These are phyloP conservation scores for Scheffersomyces segobiensis DNA, from an alignment of 1,139 yeast species.

Conservation along the genomic window DNA sequence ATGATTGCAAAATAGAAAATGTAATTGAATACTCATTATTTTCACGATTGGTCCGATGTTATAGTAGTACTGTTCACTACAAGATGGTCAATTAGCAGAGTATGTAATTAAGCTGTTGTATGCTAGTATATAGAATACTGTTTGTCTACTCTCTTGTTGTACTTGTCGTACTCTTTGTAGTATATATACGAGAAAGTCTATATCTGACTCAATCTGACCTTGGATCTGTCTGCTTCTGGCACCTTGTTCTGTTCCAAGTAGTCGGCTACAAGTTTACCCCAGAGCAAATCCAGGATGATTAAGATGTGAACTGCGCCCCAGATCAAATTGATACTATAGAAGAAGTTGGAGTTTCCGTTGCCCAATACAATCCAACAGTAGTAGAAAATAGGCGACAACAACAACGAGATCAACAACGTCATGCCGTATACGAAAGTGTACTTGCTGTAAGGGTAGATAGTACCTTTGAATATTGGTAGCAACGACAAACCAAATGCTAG, in stretches of 20 bases:
- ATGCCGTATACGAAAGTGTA: conserved; percentile 36
- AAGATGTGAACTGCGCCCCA: conserved; percentile 74
- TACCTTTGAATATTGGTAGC: conserved; percentile 54
- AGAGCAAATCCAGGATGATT: conserved; percentile 71
- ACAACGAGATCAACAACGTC: conserved; percentile 36
- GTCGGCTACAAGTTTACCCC: conserved; percentile 78
- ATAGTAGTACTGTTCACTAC: background rate
- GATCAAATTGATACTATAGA: conserved; percentile 87
- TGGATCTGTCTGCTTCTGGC: conserved; percentile 13
- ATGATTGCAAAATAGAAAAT: background rate
- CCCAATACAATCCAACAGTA: conserved; percentile 94
- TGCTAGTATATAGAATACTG: background rate
- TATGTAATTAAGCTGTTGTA: background rate
- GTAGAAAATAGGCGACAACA: conserved; percentile 83
- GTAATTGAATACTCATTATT: too few relatives aligned
- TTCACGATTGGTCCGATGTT: too few relatives aligned
- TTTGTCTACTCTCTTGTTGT: background rate
- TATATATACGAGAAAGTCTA: conserved; percentile 9
- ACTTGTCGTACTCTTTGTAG: background rate
- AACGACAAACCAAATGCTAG: conserved; percentile 67
- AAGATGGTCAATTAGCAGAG: background rate
- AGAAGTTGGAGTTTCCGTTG: conserved; percentile 93
- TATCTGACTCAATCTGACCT: conserved; percentile 43
- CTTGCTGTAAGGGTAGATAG: conserved; percentile 37
- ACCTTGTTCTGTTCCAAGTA: conserved; percentile 52